Evolutionary conservation across 2,329 filamentous ascomycete species (phyloP).

Genomic region (Drechmeria coniospora): DNA sequence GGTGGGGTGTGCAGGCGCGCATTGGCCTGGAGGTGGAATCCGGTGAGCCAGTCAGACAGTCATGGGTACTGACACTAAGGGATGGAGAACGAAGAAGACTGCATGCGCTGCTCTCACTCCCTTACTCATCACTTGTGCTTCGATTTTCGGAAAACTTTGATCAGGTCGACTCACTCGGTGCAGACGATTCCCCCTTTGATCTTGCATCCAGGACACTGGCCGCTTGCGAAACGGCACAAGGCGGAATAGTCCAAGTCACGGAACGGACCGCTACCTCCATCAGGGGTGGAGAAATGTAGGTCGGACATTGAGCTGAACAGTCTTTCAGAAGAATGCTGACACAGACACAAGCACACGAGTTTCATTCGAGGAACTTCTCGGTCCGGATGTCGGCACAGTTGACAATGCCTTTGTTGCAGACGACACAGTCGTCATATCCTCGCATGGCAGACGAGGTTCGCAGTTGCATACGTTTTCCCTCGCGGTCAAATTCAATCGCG

Average conservation of each 20-base stretch:
- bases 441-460: constrained; percentile 20
- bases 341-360: constrained; percentile 12
- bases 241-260: constrained; percentile 37
- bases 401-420: constrained; percentile 27
- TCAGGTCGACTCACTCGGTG: constrained; percentile 25
- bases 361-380: constrained; percentile 17
- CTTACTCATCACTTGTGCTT: constrained; percentile 31
- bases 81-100: constrained; percentile 8
- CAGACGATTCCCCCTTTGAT: constrained; percentile 32
- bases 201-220: constrained; percentile 35
- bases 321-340: constrained; percentile 6
- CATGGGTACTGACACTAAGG: constrained; percentile 32
- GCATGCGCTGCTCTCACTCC: constrained; percentile 31
- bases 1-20: constrained; percentile 53
- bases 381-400: constrained; percentile 13
- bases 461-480: constrained; percentile 23
- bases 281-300: constrained; percentile 21
- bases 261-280: constrained; percentile 28
- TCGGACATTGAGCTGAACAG: background rate
- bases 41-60: constrained; percentile 29
- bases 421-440: constrained; percentile 26
- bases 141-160: constrained; percentile 32
- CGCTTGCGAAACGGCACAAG: constrained; percentile 19
- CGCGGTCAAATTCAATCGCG: constrained; percentile 15
- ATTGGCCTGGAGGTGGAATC: constrained; percentile 44